A percentile compares a stretch with the other conserved stretches of the same genome.
phyloP scores from a whole-genome alignment of 2,329 filamentous ascomycete species.

The Paraconiothyrium brasiliense region DNA sequence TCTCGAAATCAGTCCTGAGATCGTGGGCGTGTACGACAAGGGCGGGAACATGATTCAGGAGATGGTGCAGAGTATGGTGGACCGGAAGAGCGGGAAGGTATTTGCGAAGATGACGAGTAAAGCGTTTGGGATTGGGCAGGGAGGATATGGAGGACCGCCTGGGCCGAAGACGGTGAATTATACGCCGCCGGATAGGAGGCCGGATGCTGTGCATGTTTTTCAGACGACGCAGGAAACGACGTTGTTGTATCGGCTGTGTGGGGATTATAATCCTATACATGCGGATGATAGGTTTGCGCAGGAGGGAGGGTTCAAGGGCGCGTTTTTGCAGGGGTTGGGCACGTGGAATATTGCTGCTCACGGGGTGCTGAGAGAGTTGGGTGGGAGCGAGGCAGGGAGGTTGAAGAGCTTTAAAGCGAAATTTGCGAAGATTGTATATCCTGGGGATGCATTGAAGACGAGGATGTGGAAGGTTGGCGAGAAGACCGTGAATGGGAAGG shows the following conservation, averaged over 20 bases:
- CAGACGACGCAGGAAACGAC: slow-evolving; percentile 53
- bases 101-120: slow-evolving; percentile 54
- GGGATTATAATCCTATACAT: slow-evolving; percentile 61
- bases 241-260: slow-evolving; percentile 57
- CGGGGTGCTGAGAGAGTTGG: slow-evolving; percentile 53
- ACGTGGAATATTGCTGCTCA: slow-evolving; percentile 61
- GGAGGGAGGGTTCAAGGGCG: slow-evolving; percentile 57
- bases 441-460: slow-evolving; percentile 57
- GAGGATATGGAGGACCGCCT: slow-evolving; percentile 56
- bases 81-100: slow-evolving; percentile 50
- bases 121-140: slow-evolving; percentile 58
- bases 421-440: slow-evolving; percentile 59
- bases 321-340: slow-evolving; percentile 58
- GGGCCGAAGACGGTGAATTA: slow-evolving; percentile 49
- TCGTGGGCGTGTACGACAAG: slow-evolving; percentile 59
- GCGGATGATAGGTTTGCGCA: slow-evolving; percentile 55
- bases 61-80: slow-evolving; percentile 52
- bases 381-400: slow-evolving; percentile 52
- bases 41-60: slow-evolving; percentile 55
- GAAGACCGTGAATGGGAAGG: slow-evolving; percentile 39
- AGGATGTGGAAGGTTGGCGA: slow-evolving; percentile 54
- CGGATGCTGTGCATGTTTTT: slow-evolving; percentile 52
- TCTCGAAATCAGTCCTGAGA: slow-evolving; percentile 52
- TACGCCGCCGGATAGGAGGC: slow-evolving; percentile 45
- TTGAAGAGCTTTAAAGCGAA: slow-evolving; percentile 57